These are phyloP conservation scores for Zasmidium angulare DNA, from an alignment of 2,329 filamentous ascomycete species.

Conservation along the genomic window DNA sequence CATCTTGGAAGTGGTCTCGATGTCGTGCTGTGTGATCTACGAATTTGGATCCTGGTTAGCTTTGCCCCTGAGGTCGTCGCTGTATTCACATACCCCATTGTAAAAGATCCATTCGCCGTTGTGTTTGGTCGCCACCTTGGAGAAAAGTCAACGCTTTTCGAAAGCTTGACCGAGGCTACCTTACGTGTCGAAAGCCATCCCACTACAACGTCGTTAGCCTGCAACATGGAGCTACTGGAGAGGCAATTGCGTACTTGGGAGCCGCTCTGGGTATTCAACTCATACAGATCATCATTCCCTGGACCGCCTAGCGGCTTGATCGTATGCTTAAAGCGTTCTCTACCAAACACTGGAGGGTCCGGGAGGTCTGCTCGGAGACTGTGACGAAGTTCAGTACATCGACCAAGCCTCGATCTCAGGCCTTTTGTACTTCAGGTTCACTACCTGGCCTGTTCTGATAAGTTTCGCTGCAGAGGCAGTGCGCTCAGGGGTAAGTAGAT, in stretches of 20 bases:
- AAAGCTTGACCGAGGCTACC: no score
- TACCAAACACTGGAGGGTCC: background rate
- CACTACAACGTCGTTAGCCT: no score
- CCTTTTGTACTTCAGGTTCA: background rate
- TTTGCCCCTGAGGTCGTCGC: no score
- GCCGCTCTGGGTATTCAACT: background rate
- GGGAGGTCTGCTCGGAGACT: no score
- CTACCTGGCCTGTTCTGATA: background rate
- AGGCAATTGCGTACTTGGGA: background rate
- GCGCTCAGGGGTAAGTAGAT: background rate
- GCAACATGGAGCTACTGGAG: background rate
- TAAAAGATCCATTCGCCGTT: no score
- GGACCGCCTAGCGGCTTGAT: background rate
- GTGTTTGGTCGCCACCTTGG: no score
- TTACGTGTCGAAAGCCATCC: no score
- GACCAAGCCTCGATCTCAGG: no score
- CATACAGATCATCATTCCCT: background rate
- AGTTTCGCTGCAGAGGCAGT: background rate
- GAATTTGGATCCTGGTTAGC: no score
- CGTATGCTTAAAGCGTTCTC: background rate
- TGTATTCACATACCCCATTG: no score
- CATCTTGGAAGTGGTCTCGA: background rate
- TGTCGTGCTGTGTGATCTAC: background rate
- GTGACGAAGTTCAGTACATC: no score
- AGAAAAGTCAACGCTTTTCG: no score